These are phyloP conservation scores for Teratosphaeria destructans DNA, from an alignment of 2,329 filamentous ascomycete species.

Conservation along the genomic window DNA sequence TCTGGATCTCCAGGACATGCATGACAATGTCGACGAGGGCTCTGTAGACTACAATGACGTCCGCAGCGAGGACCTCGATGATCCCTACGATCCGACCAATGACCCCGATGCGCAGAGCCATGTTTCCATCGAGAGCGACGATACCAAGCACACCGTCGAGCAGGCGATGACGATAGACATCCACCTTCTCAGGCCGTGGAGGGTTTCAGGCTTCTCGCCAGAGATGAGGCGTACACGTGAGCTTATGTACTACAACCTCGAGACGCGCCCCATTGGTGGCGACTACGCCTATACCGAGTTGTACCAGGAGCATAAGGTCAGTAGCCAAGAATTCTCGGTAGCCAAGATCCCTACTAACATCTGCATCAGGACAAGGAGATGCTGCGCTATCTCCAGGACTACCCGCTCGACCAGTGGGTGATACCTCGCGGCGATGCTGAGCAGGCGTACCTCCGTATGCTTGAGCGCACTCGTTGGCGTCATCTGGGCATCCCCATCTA, in stretches of 20 bases:
- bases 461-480: slow-evolving; percentile 19
- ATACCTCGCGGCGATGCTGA: slow-evolving; percentile 13
- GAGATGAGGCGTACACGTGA: slow-evolving; percentile 13
- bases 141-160: not conserved
- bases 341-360: slow-evolving; percentile 8
- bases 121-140: not conserved
- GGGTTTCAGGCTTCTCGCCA: slow-evolving; percentile 5
- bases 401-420: slow-evolving; percentile 18
- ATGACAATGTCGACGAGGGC: not conserved
- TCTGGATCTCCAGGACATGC: not conserved
- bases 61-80: not conserved
- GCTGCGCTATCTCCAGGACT: slow-evolving; percentile 19
- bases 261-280: slow-evolving; percentile 8
- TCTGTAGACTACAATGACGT: not conserved
- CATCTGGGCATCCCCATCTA: slow-evolving; percentile 17
- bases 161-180: not conserved
- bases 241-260: slow-evolving; percentile 16
- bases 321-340: slow-evolving; percentile 1
- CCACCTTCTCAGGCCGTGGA: slow-evolving; percentile 11
- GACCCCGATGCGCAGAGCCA: slow-evolving; percentile 1
- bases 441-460: slow-evolving; percentile 12
- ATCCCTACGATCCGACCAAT: not conserved
- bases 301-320: slow-evolving; percentile 17
- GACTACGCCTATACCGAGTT: slow-evolving; percentile 19
- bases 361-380: slow-evolving; percentile 14